Percentiles rank a stretch among this genome's conserved stretches.
Conservation (phyloP, 108 stramenopile species). For the Fragilaria radians region DNA sequence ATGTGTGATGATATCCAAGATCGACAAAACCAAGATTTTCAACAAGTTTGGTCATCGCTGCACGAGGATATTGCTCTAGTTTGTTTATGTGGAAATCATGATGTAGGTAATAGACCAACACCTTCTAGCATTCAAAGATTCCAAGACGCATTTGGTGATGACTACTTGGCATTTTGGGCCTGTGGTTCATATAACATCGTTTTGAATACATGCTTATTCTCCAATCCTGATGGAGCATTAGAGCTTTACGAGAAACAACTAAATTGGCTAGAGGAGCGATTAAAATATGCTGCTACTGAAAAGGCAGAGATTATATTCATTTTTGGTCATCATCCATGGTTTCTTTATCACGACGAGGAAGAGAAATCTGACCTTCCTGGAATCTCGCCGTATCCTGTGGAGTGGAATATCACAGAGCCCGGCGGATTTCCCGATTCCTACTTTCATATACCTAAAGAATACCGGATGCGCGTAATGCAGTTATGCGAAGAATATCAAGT, state of each 20-base stretch:
- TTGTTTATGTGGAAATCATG: constrained; percentile 81
- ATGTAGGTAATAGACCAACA: constrained; percentile 71
- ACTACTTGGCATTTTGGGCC: constrained; percentile 65
- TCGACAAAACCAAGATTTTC: constrained; percentile 46
- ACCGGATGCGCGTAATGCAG: constrained; percentile 31
- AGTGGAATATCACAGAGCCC: constrained; percentile 16
- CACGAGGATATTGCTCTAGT: constrained; percentile 69
- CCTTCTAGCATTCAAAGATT: constrained; percentile 46
- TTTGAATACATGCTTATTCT: constrained; percentile 50
- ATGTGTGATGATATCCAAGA: constrained; percentile 62
- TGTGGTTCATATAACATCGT: constrained; percentile 62
- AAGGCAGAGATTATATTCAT: constrained; percentile 50
- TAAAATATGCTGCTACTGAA: constrained; percentile 34
- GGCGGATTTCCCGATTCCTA: constrained; percentile 38
- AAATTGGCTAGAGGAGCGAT: constrained; percentile 50
- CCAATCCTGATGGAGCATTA: constrained; percentile 32
- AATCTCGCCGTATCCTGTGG: constrained; percentile 25
- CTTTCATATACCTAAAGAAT: constrained; percentile 48
- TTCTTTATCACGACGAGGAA: constrained; percentile 62
- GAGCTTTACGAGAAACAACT: constrained; percentile 43
- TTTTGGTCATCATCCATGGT: constrained; percentile 72
- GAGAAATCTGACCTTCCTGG: constrained; percentile 24
- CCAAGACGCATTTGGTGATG: constrained; percentile 56
- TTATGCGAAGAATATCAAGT: constrained; percentile 49
- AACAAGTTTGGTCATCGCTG: constrained; percentile 38